Conservation (phyloP, 1,139 yeast species). For the Geotrichum australiense region DNA sequence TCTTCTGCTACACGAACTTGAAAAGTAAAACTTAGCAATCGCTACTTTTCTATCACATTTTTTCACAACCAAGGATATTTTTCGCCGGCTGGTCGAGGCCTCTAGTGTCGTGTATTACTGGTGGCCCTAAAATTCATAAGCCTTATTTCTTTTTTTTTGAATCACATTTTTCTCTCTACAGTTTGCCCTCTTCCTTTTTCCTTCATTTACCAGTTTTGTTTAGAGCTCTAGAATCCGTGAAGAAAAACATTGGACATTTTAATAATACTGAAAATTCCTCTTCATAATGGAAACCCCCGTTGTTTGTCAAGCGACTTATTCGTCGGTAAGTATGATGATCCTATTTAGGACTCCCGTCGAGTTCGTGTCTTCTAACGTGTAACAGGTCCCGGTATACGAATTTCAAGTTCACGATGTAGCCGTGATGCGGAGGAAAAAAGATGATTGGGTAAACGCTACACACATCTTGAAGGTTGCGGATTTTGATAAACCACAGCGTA, state of each 20-base stretch:
- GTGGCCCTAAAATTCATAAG: too few species aligned
- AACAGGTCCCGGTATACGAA: conserved; percentile 75
- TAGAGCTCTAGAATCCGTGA: too few species aligned
- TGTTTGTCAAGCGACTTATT: conserved; percentile 18
- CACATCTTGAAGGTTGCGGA: conserved; percentile 91
- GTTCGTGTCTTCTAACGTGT: neutral
- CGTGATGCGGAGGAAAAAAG: conserved; percentile 84
- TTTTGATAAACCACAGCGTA: conserved; percentile 89
- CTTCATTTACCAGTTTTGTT: neutral
- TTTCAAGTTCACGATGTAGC: conserved; percentile 74
- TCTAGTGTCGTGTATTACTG: too few species aligned
- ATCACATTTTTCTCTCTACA: neutral
- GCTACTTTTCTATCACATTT: too few species aligned
- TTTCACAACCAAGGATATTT: too few species aligned
- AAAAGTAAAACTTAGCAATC: too few species aligned
- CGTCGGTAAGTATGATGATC: conserved; percentile 11
- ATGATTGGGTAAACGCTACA: conserved; percentile 98
- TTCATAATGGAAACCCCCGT: conserved; percentile 10
- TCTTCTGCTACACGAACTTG: too few species aligned
- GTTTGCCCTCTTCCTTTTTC: neutral
- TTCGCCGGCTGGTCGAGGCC: too few species aligned
- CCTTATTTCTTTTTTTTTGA: neutral
- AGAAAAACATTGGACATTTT: too few species aligned
- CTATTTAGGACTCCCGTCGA: neutral
- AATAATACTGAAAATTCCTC: too few species aligned